Evolutionary conservation across 176 grass and related monocot genomes (phyloP).

Genomic region (Aegilops sharonensis): DNA sequence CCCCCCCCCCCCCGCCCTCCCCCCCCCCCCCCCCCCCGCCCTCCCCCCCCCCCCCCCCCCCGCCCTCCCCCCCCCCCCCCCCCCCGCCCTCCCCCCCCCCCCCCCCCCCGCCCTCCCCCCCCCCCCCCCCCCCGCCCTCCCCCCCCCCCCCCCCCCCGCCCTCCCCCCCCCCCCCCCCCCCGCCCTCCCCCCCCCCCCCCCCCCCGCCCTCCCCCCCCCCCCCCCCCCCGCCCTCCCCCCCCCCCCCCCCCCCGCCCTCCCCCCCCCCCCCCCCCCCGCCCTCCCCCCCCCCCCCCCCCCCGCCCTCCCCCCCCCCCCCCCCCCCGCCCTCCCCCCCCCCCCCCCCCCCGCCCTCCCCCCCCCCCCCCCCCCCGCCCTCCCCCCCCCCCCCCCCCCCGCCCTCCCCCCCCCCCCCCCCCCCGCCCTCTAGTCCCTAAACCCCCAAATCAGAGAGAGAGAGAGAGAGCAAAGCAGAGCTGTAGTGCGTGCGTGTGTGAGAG

Average conservation of each 20-base stretch:
- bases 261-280: not conserved
- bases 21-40: not conserved
- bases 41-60: not conserved
- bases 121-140: not conserved
- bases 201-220: too few species aligned
- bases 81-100: not conserved
- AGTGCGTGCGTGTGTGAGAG: conserved; percentile 6
- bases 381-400: too few species aligned
- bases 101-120: too few species aligned
- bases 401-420: too few species aligned
- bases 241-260: too few species aligned
- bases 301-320: too few species aligned
- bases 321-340: not conserved
- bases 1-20: too few species aligned
- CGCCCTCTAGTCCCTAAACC: not conserved
- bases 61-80: too few species aligned
- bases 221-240: not conserved
- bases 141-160: too few species aligned
- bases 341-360: too few species aligned
- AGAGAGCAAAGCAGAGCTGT: conserved; percentile 16
- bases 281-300: not conserved
- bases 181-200: not conserved
- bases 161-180: too few species aligned
- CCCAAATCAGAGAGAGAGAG: not conserved
- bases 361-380: not conserved